Evolutionary conservation across 2,329 filamentous ascomycete species (phyloP), one percentile per base, ranked within the genome.

Genomic region (Whalleya microplaca): DNA sequence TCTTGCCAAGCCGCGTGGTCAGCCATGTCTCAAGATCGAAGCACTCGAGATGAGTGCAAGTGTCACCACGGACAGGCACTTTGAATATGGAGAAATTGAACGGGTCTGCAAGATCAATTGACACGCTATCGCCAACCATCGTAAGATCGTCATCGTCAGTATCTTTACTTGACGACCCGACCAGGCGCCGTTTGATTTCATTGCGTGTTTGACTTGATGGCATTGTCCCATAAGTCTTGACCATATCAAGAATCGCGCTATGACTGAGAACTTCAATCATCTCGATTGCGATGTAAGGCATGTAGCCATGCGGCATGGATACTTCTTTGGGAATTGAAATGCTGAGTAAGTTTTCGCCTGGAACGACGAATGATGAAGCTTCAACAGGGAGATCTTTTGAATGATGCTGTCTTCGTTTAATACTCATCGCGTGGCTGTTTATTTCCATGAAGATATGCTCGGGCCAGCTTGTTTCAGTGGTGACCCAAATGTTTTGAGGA

Each of bases 21-120:
- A 99, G 81, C 77, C 91, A 98, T 0, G 84, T 93, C 19, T 89
- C 83, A 7, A 97, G 84, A 70, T 98, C 94, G 69, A 98, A 97
- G 69, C 92, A 96, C 69, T 97, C 91, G 37, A 88, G 77, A 69
- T 99, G 94, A 21, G 78, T 77, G 71, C 95, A 99, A 2, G 72
- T 65, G 7, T 67, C 76, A 21, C 91, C 87, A 23, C 93, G 87
- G 1, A 88, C 91, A 1, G 95, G 94, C 0, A 82, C 79, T 4
- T 83, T 77, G 69, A 90, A 92, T 10, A 95, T 80, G 12, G 69
- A 75, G 1, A 82, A 77, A 54, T 78, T 88, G 67, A 90, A 90
- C 0, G 89, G 87, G 69, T 91, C 88, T 0, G 84, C 77, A 14
- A 92, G 74, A 57, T 86, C 81, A 51, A 92, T 79, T 2, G 79